Evolutionary conservation across 805 yeast species (phyloP).

Genomic region (Teunomyces gatunensis): DNA sequence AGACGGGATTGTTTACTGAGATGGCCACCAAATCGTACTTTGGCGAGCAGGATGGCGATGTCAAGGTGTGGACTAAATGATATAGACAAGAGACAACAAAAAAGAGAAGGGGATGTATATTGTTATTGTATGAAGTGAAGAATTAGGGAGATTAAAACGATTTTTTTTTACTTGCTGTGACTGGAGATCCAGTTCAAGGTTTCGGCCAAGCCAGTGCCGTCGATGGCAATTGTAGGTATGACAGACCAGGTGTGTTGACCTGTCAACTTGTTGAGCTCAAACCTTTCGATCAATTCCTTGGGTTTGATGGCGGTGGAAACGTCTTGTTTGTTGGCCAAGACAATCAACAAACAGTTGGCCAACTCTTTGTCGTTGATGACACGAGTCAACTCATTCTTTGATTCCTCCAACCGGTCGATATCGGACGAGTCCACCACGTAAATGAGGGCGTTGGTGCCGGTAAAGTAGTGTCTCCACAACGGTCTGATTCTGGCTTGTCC

Average conservation of each 20-base stretch:
- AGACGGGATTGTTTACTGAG: conserved; percentile 82
- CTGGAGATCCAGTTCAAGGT: conserved; percentile 83
- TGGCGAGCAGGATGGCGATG: conserved; percentile 76
- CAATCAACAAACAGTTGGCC: conserved; percentile 72
- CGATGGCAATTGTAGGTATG: conserved; percentile 84
- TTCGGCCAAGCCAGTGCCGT: conserved; percentile 87
- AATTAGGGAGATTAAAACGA: neutral
- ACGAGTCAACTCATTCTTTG: conserved; percentile 72
- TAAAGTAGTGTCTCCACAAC: conserved; percentile 92
- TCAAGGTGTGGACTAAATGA: conserved; percentile 15
- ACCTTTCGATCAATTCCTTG: conserved; percentile 70
- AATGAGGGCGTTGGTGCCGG: conserved; percentile 88
- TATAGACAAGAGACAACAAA: too few relatives aligned
- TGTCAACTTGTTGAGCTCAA: conserved; percentile 60
- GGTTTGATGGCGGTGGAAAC: conserved; percentile 70
- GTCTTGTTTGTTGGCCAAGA: conserved; percentile 89
- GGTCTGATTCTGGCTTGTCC: conserved; percentile 93
- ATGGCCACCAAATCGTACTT: conserved; percentile 82
- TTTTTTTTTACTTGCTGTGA: conserved; percentile 38
- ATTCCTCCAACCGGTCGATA: conserved; percentile 66
- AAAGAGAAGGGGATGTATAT: neutral
- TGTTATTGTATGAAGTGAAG: conserved; percentile 1
- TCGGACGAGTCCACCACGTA: conserved; percentile 89
- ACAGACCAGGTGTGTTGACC: conserved; percentile 81
- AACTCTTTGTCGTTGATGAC: conserved; percentile 83